phyloP scores from a whole-genome alignment of 177 flowering plant genomes.

The Vitis hybrid region DNA sequence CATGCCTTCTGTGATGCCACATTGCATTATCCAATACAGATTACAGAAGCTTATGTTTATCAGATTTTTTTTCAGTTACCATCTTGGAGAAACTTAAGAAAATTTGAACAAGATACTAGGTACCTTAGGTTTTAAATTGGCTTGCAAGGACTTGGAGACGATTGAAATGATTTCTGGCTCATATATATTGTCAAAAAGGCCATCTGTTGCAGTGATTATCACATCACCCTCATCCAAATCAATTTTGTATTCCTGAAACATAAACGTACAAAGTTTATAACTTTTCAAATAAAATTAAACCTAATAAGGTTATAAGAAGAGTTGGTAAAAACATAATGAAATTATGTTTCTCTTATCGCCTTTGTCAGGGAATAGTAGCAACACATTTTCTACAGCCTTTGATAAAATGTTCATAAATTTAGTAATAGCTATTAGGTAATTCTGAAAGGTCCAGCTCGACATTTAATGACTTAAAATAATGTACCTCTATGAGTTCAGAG shows the following conservation, averaged over 20 bases:
- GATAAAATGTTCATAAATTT: background rate
- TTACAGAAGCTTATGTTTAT: background rate
- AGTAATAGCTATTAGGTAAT: background rate
- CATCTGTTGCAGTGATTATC: conserved; percentile 73
- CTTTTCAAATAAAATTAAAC: background rate
- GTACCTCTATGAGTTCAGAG: conserved; percentile 56
- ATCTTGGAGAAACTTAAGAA: background rate
- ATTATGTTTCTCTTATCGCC: background rate
- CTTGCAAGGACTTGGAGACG: conserved; percentile 48
- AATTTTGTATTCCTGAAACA: conserved; percentile 53
- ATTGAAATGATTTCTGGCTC: conserved; percentile 64
- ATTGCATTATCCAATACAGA: background rate
- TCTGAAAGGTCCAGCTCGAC: background rate
- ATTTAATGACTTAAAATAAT: background rate
- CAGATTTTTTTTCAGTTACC: background rate
- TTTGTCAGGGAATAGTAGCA: background rate
- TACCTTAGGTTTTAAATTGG: conserved; percentile 51
- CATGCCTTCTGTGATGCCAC: background rate
- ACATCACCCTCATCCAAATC: conserved; percentile 74
- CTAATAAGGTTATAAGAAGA: background rate
- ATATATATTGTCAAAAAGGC: conserved; percentile 84
- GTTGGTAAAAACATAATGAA: background rate
- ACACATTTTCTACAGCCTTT: background rate
- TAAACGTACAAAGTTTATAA: background rate
- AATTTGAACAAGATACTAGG: background rate